A percentile compares a stretch with the other conserved stretches of the same genome.
Conservation (phyloP, 805 yeast species). For the Kurtzmaniella cleridarum region DNA sequence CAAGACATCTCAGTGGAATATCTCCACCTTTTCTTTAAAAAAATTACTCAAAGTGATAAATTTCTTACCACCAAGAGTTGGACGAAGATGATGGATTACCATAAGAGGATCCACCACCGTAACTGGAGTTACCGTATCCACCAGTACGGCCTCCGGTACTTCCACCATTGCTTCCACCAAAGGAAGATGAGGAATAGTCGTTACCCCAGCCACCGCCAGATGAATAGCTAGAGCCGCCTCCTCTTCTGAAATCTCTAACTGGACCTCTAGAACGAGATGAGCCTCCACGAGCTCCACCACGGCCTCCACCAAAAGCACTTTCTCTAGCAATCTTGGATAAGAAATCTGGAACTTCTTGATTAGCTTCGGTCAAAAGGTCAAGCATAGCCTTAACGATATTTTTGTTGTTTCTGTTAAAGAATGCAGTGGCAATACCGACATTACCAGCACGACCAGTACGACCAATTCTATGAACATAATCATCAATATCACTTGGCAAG, state of each 20-base stretch:
- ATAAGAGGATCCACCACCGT: slow-evolving; percentile 23
- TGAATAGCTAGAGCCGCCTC: slow-evolving; percentile 32
- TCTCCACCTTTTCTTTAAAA: no score
- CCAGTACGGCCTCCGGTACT: slow-evolving; percentile 25
- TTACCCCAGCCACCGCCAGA: slow-evolving; percentile 20
- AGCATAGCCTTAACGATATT: slow-evolving; percentile 83
- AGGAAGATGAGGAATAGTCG: slow-evolving; percentile 13
- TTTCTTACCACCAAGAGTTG: slow-evolving; percentile 38
- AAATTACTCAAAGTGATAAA: neutral
- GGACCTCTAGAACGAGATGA: slow-evolving; percentile 51
- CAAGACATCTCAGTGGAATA: slow-evolving; percentile 1
- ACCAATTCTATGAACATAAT: slow-evolving; percentile 98
- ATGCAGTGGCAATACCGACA: slow-evolving; percentile 96
- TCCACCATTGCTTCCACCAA: slow-evolving; percentile 12
- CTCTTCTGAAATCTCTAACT: slow-evolving; percentile 50
- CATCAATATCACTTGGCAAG: slow-evolving; percentile 94
- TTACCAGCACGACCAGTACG: slow-evolving; percentile 99
- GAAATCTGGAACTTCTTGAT: slow-evolving; percentile 95
- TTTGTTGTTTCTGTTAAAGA: slow-evolving; percentile 92
- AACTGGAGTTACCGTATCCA: slow-evolving; percentile 13
- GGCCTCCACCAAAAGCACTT: slow-evolving; percentile 43
- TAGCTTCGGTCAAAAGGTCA: slow-evolving; percentile 87
- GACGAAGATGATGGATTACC: slow-evolving; percentile 23
- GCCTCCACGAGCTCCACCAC: slow-evolving; percentile 44
- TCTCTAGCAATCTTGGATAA: slow-evolving; percentile 78